A percentile compares a stretch with the other conserved stretches of the same genome.
Conservation (phyloP, 1,139 yeast genomes). For the Taiozyma sp. region DNA sequence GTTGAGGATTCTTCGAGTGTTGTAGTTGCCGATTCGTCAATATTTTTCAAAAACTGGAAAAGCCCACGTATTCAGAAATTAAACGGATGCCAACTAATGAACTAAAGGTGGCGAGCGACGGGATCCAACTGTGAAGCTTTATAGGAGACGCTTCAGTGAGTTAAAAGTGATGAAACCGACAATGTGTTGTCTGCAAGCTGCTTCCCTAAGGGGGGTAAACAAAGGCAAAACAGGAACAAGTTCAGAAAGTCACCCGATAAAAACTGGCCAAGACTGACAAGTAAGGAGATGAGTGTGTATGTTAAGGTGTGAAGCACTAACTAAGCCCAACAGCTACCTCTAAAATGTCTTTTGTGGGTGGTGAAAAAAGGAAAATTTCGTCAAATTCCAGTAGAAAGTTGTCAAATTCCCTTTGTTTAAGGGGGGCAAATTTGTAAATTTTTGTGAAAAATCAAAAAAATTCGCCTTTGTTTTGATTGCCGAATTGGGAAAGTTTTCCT, state of each 20-base stretch:
- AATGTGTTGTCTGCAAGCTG: background rate
- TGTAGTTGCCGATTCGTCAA: background rate
- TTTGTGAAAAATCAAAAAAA: background rate
- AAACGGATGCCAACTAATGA: background rate
- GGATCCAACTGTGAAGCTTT: background rate
- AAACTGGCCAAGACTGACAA: background rate
- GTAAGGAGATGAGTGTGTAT: background rate
- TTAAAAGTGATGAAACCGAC: background rate
- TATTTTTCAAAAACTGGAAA: background rate
- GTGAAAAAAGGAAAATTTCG: background rate
- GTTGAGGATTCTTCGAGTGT: background rate
- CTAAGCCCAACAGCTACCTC: background rate
- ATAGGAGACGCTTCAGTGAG: background rate
- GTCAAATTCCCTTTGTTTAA: background rate
- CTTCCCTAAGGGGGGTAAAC: background rate
- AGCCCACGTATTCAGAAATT: background rate
- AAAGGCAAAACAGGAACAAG: background rate
- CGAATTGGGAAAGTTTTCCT: background rate
- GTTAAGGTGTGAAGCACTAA: background rate
- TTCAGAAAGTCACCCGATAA: background rate
- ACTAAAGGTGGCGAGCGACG: background rate
- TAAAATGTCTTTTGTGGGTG: background rate
- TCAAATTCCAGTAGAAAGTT: background rate
- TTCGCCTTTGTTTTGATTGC: background rate
- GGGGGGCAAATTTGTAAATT: background rate